Evolutionary conservation across 257 asterid species (phyloP).

Genomic region (Solanum gracilifrons): DNA sequence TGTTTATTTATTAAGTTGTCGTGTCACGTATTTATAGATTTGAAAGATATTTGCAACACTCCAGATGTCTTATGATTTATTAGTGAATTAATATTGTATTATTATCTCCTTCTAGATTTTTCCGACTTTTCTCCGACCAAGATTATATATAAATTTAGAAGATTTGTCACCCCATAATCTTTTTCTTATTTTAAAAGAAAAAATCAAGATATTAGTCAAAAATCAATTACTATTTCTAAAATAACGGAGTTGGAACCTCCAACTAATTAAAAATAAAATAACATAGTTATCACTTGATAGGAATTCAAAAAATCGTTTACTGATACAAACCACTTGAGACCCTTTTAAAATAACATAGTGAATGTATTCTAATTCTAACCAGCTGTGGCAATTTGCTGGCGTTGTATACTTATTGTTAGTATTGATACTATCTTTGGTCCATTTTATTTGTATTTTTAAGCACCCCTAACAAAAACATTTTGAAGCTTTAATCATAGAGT

Average conservation of each 20-base stretch:
- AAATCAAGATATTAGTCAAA: neutral
- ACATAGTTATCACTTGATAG: neutral
- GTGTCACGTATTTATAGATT: neutral
- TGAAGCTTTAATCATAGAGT: neutral
- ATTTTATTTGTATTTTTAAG: neutral
- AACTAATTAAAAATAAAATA: neutral
- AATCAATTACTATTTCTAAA: neutral
- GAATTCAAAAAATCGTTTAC: neutral
- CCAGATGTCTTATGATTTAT: neutral
- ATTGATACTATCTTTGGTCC: neutral
- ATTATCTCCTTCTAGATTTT: neutral
- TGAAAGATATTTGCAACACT: neutral
- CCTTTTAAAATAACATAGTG: neutral
- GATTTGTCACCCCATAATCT: neutral
- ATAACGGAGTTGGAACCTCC: neutral
- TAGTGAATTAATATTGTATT: neutral
- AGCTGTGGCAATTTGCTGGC: neutral
- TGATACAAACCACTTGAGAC: neutral
- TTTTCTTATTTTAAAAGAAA: neutral
- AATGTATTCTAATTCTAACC: neutral
- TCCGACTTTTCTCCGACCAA: neutral
- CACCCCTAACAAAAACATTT: neutral
- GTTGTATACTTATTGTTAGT: neutral
- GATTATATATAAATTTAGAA: neutral
- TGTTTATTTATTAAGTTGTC: neutral